These are phyloP conservation scores for Anethum foeniculum DNA, from an alignment of 140 eudicot genomes.

Conservation along the genomic window DNA sequence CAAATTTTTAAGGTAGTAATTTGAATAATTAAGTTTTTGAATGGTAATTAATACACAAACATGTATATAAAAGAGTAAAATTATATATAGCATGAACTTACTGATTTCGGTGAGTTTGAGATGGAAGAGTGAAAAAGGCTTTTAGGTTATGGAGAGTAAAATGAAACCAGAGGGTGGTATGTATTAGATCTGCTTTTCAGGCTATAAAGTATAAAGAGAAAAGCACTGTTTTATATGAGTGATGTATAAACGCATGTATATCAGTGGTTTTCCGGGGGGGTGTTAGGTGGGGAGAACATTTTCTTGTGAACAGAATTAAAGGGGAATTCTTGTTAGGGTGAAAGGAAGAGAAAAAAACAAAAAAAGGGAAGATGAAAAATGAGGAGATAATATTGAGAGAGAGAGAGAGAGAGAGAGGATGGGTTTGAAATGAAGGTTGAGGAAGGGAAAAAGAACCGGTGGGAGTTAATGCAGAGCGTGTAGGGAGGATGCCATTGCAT, in stretches of 20 bases:
- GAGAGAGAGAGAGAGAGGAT: not conserved
- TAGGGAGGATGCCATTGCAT: conserved; percentile 68
- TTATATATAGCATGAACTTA: not conserved
- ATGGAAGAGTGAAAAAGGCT: not conserved
- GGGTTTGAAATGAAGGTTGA: not conserved
- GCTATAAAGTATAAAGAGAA: not conserved
- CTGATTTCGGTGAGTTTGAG: not conserved
- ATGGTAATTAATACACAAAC: not conserved
- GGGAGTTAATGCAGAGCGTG: conserved; percentile 80
- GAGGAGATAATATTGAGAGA: conserved; percentile 13
- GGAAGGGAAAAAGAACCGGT: conserved; percentile 30
- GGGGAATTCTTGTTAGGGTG: conserved; percentile 6
- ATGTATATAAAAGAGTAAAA: not conserved
- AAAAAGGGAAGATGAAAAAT: conserved; percentile 25
- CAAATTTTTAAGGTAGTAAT: not conserved
- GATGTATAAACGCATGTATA: not conserved
- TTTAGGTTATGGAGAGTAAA: not conserved
- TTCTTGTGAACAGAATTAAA: conserved; percentile 63
- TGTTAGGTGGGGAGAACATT: conserved; percentile 13
- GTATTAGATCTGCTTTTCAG: conserved; percentile 24
- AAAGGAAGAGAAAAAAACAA: not conserved
- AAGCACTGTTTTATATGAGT: conserved; percentile 19
- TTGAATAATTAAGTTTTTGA: too few species aligned
- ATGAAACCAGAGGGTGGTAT: not conserved
- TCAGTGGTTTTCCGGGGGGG: conserved; percentile 4